These are phyloP conservation scores for Annulohypoxylon bovei DNA, from an alignment of 495 filamentous ascomycete species.

Conservation along the genomic window DNA sequence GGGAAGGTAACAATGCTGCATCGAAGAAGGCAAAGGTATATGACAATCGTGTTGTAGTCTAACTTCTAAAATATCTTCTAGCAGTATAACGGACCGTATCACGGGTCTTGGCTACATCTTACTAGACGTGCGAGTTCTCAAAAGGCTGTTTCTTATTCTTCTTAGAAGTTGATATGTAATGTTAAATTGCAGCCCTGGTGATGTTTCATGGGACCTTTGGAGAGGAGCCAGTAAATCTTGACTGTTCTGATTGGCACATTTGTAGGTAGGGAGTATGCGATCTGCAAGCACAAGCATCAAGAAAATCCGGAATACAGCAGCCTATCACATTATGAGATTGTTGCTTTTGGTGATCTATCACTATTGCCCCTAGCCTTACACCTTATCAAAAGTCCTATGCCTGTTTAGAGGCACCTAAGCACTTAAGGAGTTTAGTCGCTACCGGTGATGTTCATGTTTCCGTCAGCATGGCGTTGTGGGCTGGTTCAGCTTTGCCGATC, in stretches of 20 bases:
- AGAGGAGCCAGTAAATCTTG: background rate
- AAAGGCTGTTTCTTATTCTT: constrained; percentile 2
- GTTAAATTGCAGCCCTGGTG: constrained; percentile 8
- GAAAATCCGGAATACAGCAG: background rate
- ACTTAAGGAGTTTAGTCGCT: background rate
- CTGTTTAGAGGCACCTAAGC: too few species aligned
- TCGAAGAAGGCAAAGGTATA: background rate
- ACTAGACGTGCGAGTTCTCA: background rate
- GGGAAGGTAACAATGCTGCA: background rate
- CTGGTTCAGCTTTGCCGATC: constrained; percentile 37
- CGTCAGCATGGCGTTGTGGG: constrained; percentile 15
- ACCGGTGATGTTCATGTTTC: constrained; percentile 11
- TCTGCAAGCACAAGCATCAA: constrained; percentile 13
- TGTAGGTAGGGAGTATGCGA: constrained; percentile 4
- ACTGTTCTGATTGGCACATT: constrained; percentile 11
- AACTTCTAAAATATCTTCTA: constrained; percentile 2
- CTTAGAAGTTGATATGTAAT: background rate
- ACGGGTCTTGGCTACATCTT: constrained; percentile 7
- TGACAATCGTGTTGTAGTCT: background rate
- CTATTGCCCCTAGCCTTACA: constrained; percentile 5
- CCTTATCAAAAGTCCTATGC: constrained; percentile 14
- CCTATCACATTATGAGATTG: constrained; percentile 13
- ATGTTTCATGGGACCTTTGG: constrained; percentile 6
- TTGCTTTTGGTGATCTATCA: background rate
- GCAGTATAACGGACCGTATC: background rate